Conservation (phyloP, 352 stramenopile genomes). For the Phytopythium sindhum region DNA sequence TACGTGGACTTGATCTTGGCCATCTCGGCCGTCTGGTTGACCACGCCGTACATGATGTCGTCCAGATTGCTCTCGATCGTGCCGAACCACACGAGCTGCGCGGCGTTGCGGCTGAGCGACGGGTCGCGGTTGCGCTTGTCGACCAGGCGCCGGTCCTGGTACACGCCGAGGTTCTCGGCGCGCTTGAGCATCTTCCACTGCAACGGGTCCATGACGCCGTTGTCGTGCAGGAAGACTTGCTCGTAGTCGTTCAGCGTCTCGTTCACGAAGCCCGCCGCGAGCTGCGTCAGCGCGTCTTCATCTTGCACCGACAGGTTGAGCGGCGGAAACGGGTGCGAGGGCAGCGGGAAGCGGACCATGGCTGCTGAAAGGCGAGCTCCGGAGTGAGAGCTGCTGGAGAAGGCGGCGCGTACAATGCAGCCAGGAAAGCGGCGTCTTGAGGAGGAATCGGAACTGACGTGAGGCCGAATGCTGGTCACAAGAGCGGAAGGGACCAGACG, state of each 20-base stretch:
- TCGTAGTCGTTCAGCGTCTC: conserved; percentile 29
- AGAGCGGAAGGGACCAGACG: no score
- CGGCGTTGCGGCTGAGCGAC: conserved; percentile 12
- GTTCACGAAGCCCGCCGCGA: conserved; percentile 18
- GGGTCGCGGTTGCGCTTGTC: conserved; percentile 3
- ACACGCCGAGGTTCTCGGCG: conserved; percentile 25
- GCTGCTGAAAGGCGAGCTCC: not conserved
- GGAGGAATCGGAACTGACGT: no score
- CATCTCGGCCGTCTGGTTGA: conserved; percentile 15
- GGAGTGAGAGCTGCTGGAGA: not conserved
- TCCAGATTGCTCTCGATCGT: conserved; percentile 15
- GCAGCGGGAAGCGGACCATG: conserved; percentile 14
- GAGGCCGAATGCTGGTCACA: no score
- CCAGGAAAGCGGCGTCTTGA: not conserved
- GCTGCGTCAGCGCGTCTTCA: conserved; percentile 9
- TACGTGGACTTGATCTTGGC: conserved; percentile 23
- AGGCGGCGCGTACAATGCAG: no score
- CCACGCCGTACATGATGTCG: conserved; percentile 24
- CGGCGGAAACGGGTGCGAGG: conserved; percentile 14
- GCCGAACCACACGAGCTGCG: conserved; percentile 15
- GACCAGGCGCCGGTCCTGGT: conserved; percentile 12
- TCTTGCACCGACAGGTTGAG: conserved; percentile 10
- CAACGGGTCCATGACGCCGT: conserved; percentile 16
- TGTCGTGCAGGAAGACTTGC: conserved; percentile 17
- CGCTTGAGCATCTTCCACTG: conserved; percentile 25